Percentiles rank a stretch among this genome's conserved stretches.
Conservation (phyloP, 352 stramenopile genomes). For the Pythium diclinum region DNA sequence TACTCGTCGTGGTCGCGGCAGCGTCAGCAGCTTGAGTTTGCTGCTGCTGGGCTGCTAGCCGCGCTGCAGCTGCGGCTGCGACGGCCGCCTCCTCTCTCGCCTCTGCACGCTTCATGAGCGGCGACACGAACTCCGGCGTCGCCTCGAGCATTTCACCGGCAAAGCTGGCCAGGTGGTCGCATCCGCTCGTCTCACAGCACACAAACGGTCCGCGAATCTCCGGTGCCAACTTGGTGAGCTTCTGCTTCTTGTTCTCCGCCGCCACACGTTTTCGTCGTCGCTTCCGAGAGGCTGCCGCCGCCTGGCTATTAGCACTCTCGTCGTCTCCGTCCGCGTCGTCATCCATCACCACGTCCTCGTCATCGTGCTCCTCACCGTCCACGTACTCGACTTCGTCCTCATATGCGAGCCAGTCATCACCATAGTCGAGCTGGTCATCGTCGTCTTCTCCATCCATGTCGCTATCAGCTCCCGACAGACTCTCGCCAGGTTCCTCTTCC, state of each 20-base stretch:
- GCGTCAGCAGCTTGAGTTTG: background rate
- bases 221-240: slow-evolving; percentile 64
- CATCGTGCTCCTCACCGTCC: slow-evolving; percentile 38
- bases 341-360: slow-evolving; percentile 25
- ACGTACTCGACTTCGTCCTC: slow-evolving; percentile 87
- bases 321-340: slow-evolving; percentile 37
- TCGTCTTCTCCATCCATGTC: slow-evolving; percentile 70
- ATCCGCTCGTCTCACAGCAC: slow-evolving; percentile 10
- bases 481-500: slow-evolving; percentile 84
- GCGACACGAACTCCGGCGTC: slow-evolving; percentile 21
- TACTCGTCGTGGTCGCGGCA: background rate
- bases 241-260: slow-evolving; percentile 45
- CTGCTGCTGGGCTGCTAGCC: background rate
- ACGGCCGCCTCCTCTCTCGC: slow-evolving; percentile 13
- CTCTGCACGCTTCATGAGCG: slow-evolving; percentile 25
- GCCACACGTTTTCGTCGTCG: slow-evolving; percentile 33
- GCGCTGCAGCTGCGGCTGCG: background rate
- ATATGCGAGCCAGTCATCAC: slow-evolving; percentile 82
- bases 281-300: slow-evolving; percentile 38
- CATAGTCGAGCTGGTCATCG: slow-evolving; percentile 81
- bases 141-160: slow-evolving; percentile 14
- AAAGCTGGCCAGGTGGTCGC: slow-evolving; percentile 20
- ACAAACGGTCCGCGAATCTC: slow-evolving; percentile 58
- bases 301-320: slow-evolving; percentile 2
- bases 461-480: slow-evolving; percentile 66